phyloP scores from a whole-genome alignment of 2,329 filamentous ascomycete genomes.

The Chalara sp. region DNA sequence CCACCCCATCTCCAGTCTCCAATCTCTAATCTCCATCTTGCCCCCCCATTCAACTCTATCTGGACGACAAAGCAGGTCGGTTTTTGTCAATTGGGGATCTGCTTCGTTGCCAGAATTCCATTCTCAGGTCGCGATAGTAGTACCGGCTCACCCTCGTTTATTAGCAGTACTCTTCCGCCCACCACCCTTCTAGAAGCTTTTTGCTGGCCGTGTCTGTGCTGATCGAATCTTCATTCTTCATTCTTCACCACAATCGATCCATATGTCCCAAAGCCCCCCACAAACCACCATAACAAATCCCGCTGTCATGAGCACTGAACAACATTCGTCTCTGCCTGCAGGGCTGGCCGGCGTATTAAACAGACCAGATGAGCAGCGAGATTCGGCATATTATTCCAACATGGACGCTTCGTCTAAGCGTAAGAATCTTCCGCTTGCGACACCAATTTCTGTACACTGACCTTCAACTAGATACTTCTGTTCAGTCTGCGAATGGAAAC shows the following conservation, averaged over 20 bases:
- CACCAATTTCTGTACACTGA: conserved; percentile 8
- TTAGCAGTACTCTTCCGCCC: too few relatives aligned
- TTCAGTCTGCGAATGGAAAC: conserved; percentile 14
- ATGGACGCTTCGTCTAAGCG: conserved; percentile 42
- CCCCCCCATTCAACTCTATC: too few relatives aligned
- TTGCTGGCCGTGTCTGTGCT: background rate
- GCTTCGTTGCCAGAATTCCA: too few relatives aligned
- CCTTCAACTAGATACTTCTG: conserved; percentile 16
- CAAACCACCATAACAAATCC: background rate
- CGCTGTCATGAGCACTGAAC: background rate
- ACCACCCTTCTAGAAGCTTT: background rate
- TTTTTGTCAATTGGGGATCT: too few relatives aligned
- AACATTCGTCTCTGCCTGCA: conserved; percentile 26
- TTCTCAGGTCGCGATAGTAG: too few relatives aligned
- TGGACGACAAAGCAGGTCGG: too few relatives aligned
- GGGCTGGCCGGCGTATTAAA: conserved; percentile 46
- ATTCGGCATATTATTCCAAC: conserved; percentile 44
- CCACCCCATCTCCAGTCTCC: too few relatives aligned
- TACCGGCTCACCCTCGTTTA: too few relatives aligned
- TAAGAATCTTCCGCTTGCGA: conserved; percentile 20
- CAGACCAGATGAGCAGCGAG: conserved; percentile 41
- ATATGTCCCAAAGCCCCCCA: background rate
- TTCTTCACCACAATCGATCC: background rate
- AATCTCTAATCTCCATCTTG: too few relatives aligned
- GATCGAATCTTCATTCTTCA: background rate